Percentiles rank a stretch among this genome's conserved stretches.
These are phyloP conservation scores for Aquilaria yunnanensis DNA, from an alignment of 345 rosid species.

Conservation along the genomic window DNA sequence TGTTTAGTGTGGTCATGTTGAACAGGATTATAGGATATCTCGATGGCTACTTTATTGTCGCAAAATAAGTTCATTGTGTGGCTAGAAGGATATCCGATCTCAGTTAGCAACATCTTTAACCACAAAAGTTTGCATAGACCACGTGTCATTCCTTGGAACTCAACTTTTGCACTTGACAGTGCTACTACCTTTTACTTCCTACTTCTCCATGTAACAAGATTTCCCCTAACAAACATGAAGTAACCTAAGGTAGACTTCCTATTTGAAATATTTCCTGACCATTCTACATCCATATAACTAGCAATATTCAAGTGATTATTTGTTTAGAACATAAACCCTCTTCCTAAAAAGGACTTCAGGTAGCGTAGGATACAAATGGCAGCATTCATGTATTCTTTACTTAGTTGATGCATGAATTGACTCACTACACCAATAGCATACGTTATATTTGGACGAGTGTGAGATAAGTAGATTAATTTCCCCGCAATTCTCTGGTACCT, in stretches of 20 bases:
- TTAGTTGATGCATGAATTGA: slow-evolving; percentile 1
- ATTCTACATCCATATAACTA: neutral
- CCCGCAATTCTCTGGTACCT: neutral
- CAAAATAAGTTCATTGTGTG: slow-evolving; percentile 2
- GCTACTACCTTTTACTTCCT: slow-evolving; percentile 4
- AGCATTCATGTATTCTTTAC: neutral
- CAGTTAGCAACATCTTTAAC: neutral
- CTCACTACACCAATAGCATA: slow-evolving; percentile 4
- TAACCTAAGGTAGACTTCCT: neutral
- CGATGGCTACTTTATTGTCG: neutral
- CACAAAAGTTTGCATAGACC: slow-evolving; percentile 1
- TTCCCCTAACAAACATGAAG: neutral
- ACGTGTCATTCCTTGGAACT: slow-evolving; percentile 1
- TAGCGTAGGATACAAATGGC: neutral
- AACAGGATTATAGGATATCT: neutral
- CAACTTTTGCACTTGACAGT: neutral
- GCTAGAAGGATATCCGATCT: neutral
- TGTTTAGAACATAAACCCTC: neutral
- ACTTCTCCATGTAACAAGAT: neutral
- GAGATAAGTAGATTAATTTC: neutral
- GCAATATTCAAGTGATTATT: neutral
- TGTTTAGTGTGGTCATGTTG: no score
- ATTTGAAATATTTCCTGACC: neutral
- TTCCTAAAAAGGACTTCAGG: neutral
- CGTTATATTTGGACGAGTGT: neutral